Evolutionary conservation across 306 rosid genomes (phyloP), one percentile per base, ranked within the genome.

Genomic region (Casuarina cunninghamiana): DNA sequence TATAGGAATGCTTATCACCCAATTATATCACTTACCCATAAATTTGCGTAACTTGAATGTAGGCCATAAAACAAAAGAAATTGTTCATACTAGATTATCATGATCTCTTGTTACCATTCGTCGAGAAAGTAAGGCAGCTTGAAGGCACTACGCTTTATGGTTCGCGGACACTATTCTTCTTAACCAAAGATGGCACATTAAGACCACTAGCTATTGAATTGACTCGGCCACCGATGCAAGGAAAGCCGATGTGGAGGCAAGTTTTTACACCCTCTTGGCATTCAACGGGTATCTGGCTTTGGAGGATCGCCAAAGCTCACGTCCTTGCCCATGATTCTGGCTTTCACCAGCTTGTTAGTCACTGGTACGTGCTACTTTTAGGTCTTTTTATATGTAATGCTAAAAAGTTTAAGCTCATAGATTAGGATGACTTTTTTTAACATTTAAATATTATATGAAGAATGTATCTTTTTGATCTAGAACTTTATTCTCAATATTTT

Each of bases 271-370:
- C 88, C 3, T 32, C 58, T 49, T 82, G 82, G 81, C 73, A 82
- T 53, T 67, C 91, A 60, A 86, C 90, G 4, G 69, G 8, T 4
- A 41, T 82, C 49, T 88, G 92, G 92, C 87, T 88, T 19, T 88
- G 92, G 92, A 79, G 87, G 73, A 11, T 88, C 32, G 89, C 91
- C 68, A 85, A 85, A 79, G 79, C 87, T 69, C 91, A 88, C 67
- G 89, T 88, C 54, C 78, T 83, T 73, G 86, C 91, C 48, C 89
- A 88, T 77, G 89, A 88, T 67, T 62, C 87, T 74, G 87, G 87
- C 43, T 67, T 80, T 81, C 91, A 88, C 69, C 87, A 88, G 51
- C 89, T 88, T 13, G 84, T 88, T 57, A 80, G 77, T 76, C 91
- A 88, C 67, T 88, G 91, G 91, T 88, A 78, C 8, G 11, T 57